Base-by-base conservation (phyloP, 352 stramenopile species). In the Phytopythium chamaehyphon region DNA sequence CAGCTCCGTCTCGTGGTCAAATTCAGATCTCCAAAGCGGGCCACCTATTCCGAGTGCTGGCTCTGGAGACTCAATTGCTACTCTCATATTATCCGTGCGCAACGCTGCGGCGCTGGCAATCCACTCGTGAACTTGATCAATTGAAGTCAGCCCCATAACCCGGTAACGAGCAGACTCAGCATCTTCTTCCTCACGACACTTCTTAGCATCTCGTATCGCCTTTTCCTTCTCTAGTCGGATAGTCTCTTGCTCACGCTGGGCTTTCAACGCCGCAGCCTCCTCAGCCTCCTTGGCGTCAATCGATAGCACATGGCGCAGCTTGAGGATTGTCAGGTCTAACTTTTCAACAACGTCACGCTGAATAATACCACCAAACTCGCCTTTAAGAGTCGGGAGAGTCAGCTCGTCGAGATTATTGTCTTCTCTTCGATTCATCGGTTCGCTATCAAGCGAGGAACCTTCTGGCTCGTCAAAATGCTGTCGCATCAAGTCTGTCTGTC, bases 251-350 rank as follows among this genome's bases (percentile, higher is more conserved):
- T 40, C 47, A 18, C 22, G 36, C 46, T 45, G 40, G 46, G 55
- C 23, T 40, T 59, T 40, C 16, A 36, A 44, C 16, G 51, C 58
- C 16, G 64, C 56, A 0, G 55, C 59, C 47, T 84, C 76, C 3
- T 47, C 55, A 3, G 65, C 58, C 52, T 83, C 76, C 54, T 87
- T 87, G 15, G 51, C 46, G 22, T 81, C 66, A 23, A 87, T 70
- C 2, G 40, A 54, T 1, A 87, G 64, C 19, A 81, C 64, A 36
- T 87, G 76, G 16, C 66, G 71, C n/a, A 87, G 62, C 51, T 73
- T 73, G 11, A 87, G 40, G 6, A 87, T 87, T n/a, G 76, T 80
- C 2, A 85, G 54, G n/a, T 85, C 66, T 5, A 87, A 62, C 16
- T 85, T 81, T 45, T 83, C 63, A 11, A 84, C 39, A 8, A 87